Conservation (phyloP, 805 yeast species). For the Candida ovalis region DNA sequence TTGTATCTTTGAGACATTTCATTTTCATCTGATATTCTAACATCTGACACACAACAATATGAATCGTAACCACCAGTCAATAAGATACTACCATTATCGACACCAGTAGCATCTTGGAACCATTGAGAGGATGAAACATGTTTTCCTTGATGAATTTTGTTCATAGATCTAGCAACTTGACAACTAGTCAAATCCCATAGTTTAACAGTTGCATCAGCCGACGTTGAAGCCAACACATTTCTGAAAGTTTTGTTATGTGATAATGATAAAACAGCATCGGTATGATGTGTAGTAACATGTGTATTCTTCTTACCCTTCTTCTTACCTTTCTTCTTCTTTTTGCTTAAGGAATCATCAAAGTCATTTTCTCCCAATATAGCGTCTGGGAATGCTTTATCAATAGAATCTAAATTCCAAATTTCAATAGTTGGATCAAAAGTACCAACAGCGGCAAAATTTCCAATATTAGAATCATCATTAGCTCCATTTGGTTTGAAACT, state of each 20-base stretch:
- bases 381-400: constrained; percentile 94
- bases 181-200: constrained; percentile 86
- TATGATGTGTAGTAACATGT: constrained; percentile 73
- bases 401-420: constrained; percentile 89
- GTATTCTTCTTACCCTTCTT: constrained; percentile 44
- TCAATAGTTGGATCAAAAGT: constrained; percentile 97
- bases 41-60: constrained; percentile 77
- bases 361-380: constrained; percentile 80
- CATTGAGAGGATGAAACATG: constrained; percentile 84
- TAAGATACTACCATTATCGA: constrained; percentile 56
- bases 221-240: constrained; percentile 85
- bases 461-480: constrained; percentile 47
- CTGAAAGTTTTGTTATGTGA: constrained; percentile 79
- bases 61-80: constrained; percentile 94
- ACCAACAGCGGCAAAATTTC: constrained; percentile 94
- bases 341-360: constrained; percentile 33
- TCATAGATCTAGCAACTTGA: constrained; percentile 73
- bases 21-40: constrained; percentile 62
- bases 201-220: constrained; percentile 93
- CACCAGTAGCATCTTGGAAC: constrained; percentile 48
- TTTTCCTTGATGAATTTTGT: constrained; percentile 67
- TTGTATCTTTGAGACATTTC: constrained; percentile 62
- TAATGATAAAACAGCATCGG: constrained; percentile 88
- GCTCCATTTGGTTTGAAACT: constrained; percentile 61
- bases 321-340: constrained; percentile 47